Conservation (phyloP, 2,329 filamentous ascomycete genomes). For the Atkinsonella hypoxylon region DNA sequence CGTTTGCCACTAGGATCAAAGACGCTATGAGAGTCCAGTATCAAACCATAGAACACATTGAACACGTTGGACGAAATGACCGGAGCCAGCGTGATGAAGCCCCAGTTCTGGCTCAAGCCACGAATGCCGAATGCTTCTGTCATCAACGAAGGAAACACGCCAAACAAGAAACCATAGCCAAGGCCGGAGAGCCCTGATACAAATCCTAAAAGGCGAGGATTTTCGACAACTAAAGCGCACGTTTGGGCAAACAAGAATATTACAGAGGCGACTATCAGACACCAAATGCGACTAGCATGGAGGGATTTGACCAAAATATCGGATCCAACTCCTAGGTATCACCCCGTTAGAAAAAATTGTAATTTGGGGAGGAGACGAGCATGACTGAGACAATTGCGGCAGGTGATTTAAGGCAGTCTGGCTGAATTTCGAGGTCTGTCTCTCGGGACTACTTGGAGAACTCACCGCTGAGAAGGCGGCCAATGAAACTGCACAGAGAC, state of each 20-base stretch:
- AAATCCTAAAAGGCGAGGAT: constrained; percentile 64
- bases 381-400: neutral
- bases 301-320: constrained; percentile 79
- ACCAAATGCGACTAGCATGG: constrained; percentile 79
- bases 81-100: constrained; percentile 81
- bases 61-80: constrained; percentile 84
- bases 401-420: neutral
- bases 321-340: constrained; percentile 61
- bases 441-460: constrained; percentile 4
- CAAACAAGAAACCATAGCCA: constrained; percentile 87
- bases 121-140: constrained; percentile 86
- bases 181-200: constrained; percentile 78
- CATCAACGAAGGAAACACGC: constrained; percentile 80
- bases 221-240: constrained; percentile 59
- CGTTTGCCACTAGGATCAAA: constrained; percentile 57
- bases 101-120: constrained; percentile 91
- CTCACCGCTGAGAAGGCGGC: constrained; percentile 65
- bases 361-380: neutral
- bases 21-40: constrained; percentile 72
- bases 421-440: neutral
- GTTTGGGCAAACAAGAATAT: constrained; percentile 75
- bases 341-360: neutral
- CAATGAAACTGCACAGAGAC: constrained; percentile 77
- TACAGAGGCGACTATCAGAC: constrained; percentile 62
- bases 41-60: constrained; percentile 77